A percentile compares a stretch with the other conserved stretches of the same genome.
phyloP scores from a whole-genome alignment of 805 yeast species.

The Starmerella powellii region DNA sequence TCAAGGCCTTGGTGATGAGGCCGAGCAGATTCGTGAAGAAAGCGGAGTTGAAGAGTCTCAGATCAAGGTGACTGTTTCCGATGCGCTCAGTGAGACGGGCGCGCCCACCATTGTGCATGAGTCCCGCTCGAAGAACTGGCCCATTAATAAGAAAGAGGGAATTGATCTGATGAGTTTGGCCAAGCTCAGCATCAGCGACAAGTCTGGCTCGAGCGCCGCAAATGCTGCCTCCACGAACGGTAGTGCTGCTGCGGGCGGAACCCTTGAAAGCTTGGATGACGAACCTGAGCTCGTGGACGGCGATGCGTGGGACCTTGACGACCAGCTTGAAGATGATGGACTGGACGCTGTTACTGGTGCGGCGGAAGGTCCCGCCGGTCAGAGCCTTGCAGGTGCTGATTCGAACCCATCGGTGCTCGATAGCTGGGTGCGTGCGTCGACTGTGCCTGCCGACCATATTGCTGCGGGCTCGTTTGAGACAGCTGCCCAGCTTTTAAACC shows the following conservation, averaged over 20 bases:
- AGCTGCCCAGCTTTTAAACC: slow-evolving; percentile 82
- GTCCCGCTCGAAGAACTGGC: slow-evolving; percentile 55
- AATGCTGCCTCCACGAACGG: slow-evolving; percentile 8
- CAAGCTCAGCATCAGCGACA: slow-evolving; percentile 9
- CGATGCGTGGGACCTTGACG: slow-evolving; percentile 59
- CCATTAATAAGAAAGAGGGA: slow-evolving; percentile 42
- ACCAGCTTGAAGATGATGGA: slow-evolving; percentile 39
- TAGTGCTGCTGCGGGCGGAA: slow-evolving; percentile 19
- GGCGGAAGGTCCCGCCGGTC: slow-evolving; percentile 18
- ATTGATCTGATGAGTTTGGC: slow-evolving; percentile 24
- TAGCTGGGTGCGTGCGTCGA: slow-evolving; percentile 76
- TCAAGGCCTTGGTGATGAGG: slow-evolving; percentile 66
- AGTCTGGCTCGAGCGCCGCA: neutral
- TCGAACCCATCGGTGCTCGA: slow-evolving; percentile 44
- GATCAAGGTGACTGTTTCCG: slow-evolving; percentile 43
- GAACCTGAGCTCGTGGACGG: slow-evolving; percentile 24
- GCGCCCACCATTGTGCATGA: slow-evolving; percentile 40
- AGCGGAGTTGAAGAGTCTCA: slow-evolving; percentile 55
- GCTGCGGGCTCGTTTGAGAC: slow-evolving; percentile 96
- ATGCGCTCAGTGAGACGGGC: slow-evolving; percentile 19
- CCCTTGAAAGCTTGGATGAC: slow-evolving; percentile 18
- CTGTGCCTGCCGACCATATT: slow-evolving; percentile 79
- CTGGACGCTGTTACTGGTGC: slow-evolving; percentile 32
- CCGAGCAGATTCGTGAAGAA: slow-evolving; percentile 56
- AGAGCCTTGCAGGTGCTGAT: slow-evolving; percentile 21